Evolutionary conservation across 805 yeast genomes (phyloP), one percentile per base, ranked within the genome.

Genomic region (Myxozyma monticola): DNA sequence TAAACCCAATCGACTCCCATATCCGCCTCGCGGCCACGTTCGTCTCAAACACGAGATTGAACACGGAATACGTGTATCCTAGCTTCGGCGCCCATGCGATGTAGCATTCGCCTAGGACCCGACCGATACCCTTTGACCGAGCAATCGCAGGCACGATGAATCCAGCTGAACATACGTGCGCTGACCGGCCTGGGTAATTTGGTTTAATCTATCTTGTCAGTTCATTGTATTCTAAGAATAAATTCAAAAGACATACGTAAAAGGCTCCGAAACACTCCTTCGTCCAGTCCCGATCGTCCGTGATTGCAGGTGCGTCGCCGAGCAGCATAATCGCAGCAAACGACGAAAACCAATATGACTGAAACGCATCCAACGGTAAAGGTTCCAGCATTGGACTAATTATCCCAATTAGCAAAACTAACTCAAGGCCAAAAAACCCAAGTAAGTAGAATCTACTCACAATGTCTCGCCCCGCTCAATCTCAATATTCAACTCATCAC

Each of bases 401-500:
- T 14, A 7, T 9, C 17, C 8, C 22, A 22, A 17, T 41, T n/a
- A 40, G 35, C 18, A 22, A 18, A 17, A 21, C 5, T 25, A n/a
- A n/a, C n/a, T n/a, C n/a, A n/a, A n/a, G n/a, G n/a, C n/a, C n/a
- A n/a, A n/a, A n/a, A n/a, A n/a, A n/a, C n/a, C n/a, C n/a, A n/a
- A n/a, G n/a, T n/a, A n/a, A n/a, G n/a, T n/a, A n/a, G 34, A 24
- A 18, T 10, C 22, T 8, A 33, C 54, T 39, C 26, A 51, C 55
- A 79, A 83, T 7, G 96, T 84, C 54, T 86, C 91, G 31, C 97
- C 97, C 37, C 88, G 75, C 54, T 84, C 90, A 21, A 91, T 80
- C 65, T 91, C 99, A 81, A 85, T 84, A 67, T 91, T 91, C 70
- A 86, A 87, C 68, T 93, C 98, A 65, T 90, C 97, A 55, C 91